A percentile compares a stretch with the other conserved stretches of the same genome.
phyloP scores from a whole-genome alignment of 805 yeast species.

The Ogataea degrootiae region DNA sequence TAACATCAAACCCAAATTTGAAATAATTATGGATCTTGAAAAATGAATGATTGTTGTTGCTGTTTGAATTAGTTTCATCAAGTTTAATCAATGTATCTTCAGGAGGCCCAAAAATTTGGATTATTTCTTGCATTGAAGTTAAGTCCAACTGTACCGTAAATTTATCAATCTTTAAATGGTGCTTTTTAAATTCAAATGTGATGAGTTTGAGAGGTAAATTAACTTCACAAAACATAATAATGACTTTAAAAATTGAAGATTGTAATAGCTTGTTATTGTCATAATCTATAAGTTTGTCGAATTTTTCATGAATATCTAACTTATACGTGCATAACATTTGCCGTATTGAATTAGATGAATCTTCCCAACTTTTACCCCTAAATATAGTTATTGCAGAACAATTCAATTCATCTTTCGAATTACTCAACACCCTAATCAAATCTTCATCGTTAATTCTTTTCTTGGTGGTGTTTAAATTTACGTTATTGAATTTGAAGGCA shows the following conservation, averaged over 20 bases:
- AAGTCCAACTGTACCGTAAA: slow-evolving; percentile 32
- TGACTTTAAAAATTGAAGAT: slow-evolving; percentile 7
- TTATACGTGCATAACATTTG: background rate
- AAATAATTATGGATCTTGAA: slow-evolving; percentile 52
- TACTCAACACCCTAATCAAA: slow-evolving; percentile 22
- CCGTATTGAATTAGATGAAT: slow-evolving; percentile 5
- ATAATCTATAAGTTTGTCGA: no score
- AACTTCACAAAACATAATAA: slow-evolving; percentile 9
- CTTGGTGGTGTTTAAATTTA: slow-evolving; percentile 3
- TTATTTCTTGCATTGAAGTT: slow-evolving; percentile 46
- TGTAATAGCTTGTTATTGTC: background rate
- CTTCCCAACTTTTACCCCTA: slow-evolving; percentile 35
- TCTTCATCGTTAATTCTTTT: slow-evolving; percentile 5
- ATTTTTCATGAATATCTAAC: background rate
- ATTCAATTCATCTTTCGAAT: slow-evolving; percentile 27
- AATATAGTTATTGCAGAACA: slow-evolving; percentile 38
- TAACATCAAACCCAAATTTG: slow-evolving; percentile 47
- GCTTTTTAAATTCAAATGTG: slow-evolving; percentile 21
- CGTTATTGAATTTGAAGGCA: slow-evolving; percentile 40
- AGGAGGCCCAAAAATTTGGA: slow-evolving; percentile 51
- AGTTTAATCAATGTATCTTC: slow-evolving; percentile 39
- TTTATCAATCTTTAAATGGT: slow-evolving; percentile 17
- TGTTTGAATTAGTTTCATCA: slow-evolving; percentile 33
- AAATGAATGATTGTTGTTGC: slow-evolving; percentile 8
- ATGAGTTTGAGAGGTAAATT: slow-evolving; percentile 14